Conservation (phyloP, 2,329 filamentous ascomycete species). For the Onygena corvina region DNA sequence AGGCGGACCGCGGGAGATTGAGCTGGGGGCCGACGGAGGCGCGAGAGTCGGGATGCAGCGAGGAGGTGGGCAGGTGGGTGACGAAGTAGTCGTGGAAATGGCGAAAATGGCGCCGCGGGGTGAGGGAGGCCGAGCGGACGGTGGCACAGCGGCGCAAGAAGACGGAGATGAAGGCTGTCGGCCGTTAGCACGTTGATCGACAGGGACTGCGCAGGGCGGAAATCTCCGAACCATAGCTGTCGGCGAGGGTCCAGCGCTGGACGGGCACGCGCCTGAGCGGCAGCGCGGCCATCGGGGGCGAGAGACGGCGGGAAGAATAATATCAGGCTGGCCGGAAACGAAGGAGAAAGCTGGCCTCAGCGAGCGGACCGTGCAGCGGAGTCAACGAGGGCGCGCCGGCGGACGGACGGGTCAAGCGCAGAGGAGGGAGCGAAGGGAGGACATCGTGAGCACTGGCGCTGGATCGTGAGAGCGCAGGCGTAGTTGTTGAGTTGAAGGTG, state of each 20-base stretch:
- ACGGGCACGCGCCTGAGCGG: slow-evolving; percentile 30
- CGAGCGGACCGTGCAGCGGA: too few species aligned
- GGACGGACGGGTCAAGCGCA: too few species aligned
- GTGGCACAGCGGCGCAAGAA: slow-evolving; percentile 23
- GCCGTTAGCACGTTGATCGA: slow-evolving; percentile 7
- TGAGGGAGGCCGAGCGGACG: slow-evolving; percentile 10
- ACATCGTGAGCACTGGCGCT: too few species aligned
- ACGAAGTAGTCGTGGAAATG: slow-evolving; percentile 94
- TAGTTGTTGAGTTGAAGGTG: too few species aligned
- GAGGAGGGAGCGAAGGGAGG: too few species aligned
- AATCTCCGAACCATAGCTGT: slow-evolving; percentile 27
- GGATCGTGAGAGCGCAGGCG: too few species aligned
- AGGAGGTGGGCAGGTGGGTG: slow-evolving; percentile 86
- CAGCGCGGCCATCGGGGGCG: slow-evolving; percentile 29
- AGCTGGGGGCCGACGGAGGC: slow-evolving; percentile 55
- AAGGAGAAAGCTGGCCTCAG: too few species aligned
- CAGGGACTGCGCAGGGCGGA: slow-evolving; percentile 7
- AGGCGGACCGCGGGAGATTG: slow-evolving; percentile 74
- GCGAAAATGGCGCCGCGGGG: slow-evolving; percentile 25
- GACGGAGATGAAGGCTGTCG: slow-evolving; percentile 27
- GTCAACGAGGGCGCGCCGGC: too few species aligned
- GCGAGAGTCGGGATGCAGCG: slow-evolving; percentile 74
- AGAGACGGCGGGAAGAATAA: too few species aligned
- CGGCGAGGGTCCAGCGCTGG: slow-evolving; percentile 29
- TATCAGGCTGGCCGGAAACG: too few species aligned